A percentile compares a stretch with the other conserved stretches of the same genome.
phyloP scores from a whole-genome alignment of 2,329 filamentous ascomycete genomes.

The Coniochaeta sp. region DNA sequence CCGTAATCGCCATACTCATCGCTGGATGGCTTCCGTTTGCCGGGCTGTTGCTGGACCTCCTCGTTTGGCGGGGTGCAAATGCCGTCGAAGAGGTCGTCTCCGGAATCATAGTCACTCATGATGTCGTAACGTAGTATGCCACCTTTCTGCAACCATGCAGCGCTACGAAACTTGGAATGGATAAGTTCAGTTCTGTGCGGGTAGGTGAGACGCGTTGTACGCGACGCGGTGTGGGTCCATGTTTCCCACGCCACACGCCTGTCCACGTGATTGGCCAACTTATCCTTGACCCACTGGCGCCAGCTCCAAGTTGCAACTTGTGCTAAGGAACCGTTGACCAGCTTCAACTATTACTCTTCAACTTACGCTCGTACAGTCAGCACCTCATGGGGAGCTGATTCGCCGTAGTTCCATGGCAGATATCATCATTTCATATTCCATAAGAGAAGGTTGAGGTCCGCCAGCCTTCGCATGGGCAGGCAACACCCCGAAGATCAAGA shows the following conservation, averaged over 20 bases:
- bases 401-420: too few species aligned
- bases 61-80: constrained; percentile 8
- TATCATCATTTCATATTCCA: too few species aligned
- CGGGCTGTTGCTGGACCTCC: neutral
- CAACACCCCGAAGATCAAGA: too few species aligned
- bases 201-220: neutral
- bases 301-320: too few species aligned
- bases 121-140: neutral
- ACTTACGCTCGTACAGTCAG: too few species aligned
- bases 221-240: neutral
- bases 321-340: too few species aligned
- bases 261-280: neutral
- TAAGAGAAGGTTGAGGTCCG: too few species aligned
- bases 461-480: too few species aligned
- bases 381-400: too few species aligned
- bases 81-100: constrained; percentile 22
- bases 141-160: neutral
- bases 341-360: too few species aligned
- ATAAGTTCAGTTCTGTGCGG: neutral
- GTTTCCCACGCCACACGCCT: neutral
- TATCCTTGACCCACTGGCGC: too few species aligned
- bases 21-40: neutral
- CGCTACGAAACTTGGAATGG: neutral
- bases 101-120: constrained; percentile 21
- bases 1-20: constrained; percentile 2